These are phyloP conservation scores for Rhododendron kiyosumense DNA, from an alignment of 148 eudicot species.

Conservation along the genomic window DNA sequence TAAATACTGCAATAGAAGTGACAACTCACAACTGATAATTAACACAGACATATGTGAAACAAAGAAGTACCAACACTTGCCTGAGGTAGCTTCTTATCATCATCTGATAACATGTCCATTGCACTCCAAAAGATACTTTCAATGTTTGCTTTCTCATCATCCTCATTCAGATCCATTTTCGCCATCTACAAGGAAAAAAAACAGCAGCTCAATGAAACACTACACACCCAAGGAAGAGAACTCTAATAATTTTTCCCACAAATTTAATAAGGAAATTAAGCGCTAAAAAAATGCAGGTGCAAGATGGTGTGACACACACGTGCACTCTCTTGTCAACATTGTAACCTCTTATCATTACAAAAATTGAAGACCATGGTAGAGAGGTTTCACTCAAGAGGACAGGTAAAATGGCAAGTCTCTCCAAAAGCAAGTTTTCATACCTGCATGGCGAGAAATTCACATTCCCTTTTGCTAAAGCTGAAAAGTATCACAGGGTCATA, in stretches of 20 bases:
- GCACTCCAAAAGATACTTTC: constrained; percentile 98
- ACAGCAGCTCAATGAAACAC: not conserved
- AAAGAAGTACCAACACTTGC: constrained; percentile 27
- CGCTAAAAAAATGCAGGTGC: not conserved
- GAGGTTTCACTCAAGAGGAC: not conserved
- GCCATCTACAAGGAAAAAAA: constrained; percentile 67
- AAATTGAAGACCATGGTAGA: not conserved
- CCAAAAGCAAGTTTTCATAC: constrained; percentile 24
- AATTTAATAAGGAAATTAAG: not conserved
- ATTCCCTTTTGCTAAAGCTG: constrained; percentile 97
- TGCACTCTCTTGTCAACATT: not conserved
- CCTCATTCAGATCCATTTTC: constrained; percentile 87
- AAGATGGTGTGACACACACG: not conserved
- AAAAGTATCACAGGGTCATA: constrained; percentile 96
- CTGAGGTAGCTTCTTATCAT: constrained; percentile 97
- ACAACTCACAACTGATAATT: not conserved
- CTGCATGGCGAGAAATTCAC: constrained; percentile 99
- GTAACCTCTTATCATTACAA: not conserved
- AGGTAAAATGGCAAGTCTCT: not conserved
- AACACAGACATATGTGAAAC: not conserved
- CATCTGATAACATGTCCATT: constrained; percentile 97
- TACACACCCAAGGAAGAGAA: not conserved
- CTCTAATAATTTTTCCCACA: not conserved
- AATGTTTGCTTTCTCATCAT: constrained; percentile 80
- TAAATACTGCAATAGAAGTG: not conserved